Evolutionary conservation across 805 yeast genomes (phyloP), one percentile per base, ranked within the genome.

Genomic region (Ascoidea rubescens): DNA sequence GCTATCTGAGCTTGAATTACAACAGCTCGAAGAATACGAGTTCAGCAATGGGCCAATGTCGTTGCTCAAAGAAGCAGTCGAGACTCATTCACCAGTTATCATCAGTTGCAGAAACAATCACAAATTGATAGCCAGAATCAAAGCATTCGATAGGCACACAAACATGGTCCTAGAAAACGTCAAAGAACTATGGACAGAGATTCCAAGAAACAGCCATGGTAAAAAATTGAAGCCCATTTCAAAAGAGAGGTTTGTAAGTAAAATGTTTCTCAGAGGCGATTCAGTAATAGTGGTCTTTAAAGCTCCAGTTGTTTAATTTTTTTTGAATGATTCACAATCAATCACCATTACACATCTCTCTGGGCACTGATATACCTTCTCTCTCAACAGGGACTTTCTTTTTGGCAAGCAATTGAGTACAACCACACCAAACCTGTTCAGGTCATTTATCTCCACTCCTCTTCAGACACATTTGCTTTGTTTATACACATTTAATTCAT

Each of bases 121-220:
- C 64, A 93, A 93, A 67, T 73, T 93, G 46, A 76, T 93, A 33
- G 96, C 90, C 1, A 80, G 87, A 58, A 93, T 93, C 50, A 86
- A 86, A 62, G 97, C 98, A 0, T 93, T 89, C 66, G 99, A 93
- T 65, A 81, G 96, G 63, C 99, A 93, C 67, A 84, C 96, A 56
- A 93, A 93, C 66, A 79, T 93, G 85, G 83, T 93, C 7, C 70
- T 93, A 54, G 96, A 87, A 62, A 87, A 89, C 60, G 97, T 91
- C 43, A 88, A 86, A 64, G 99, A 93, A 63, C 65, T 76, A 63
- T 84, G 90, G 90, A 76, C 80, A 0, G 89, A 81, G 60, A 70
- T 70, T 4, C 76, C 82, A 42, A 71, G 77, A 57, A 77, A 72
- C 49, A 71, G 80, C 58, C 79, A 80, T 50, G 95, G 93, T 5